Base-by-base conservation (phyloP, 768 basidiomycete genomes). In the Suillus subalutaceus region DNA sequence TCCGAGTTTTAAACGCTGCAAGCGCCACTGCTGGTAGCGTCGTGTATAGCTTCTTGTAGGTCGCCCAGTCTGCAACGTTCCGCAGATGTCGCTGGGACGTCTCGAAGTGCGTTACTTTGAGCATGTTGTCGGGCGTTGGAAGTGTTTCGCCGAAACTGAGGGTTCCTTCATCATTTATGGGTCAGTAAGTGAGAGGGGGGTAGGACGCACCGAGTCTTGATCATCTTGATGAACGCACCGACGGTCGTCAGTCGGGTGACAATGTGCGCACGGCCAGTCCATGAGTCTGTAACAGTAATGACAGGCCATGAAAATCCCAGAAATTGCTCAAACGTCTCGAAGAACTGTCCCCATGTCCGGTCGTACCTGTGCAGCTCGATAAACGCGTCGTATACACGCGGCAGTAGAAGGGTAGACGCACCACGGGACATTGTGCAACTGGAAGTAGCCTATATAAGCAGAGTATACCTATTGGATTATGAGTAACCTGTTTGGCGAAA, bases 231-330 rank as follows among this genome's bases (percentile, higher is more conserved):
- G 70, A 94, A 94, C 1, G 91, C 88, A 6, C 85, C 84, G 58
- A 94, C 82, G 40, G 89, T 90, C 4, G 82, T 88, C 67, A 87
- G 77, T 57, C 90, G 85, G n/a, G 92, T 93, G 30, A 91, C 91
- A 63, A 94, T 89, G 74, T 94, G 92, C 0, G 91, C 86, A 67
- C 84, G 83, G 20, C 90, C 89, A 1, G 93, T 91, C 74, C 82
- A 84, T 52, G 81, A 73, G 73, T 93, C 91, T 43, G 93, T 93
- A 53, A 92, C 85, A 1, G 88, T 88, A 67, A 94, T 89, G 20
- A 86, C 87, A 6, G 93, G 93, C 93, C 92, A 94, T 48, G 90
- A 91, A 75, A 93, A 94, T 15, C 85, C 82, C 43, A 94, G 82
- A 75, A 94, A 94, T 37, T 86, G 87, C 58, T 91, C 90, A 72